Evolutionary conservation across 2,329 filamentous ascomycete species (phyloP), one percentile per base, ranked within the genome.

Genomic region (Colletotrichum sp.): DNA sequence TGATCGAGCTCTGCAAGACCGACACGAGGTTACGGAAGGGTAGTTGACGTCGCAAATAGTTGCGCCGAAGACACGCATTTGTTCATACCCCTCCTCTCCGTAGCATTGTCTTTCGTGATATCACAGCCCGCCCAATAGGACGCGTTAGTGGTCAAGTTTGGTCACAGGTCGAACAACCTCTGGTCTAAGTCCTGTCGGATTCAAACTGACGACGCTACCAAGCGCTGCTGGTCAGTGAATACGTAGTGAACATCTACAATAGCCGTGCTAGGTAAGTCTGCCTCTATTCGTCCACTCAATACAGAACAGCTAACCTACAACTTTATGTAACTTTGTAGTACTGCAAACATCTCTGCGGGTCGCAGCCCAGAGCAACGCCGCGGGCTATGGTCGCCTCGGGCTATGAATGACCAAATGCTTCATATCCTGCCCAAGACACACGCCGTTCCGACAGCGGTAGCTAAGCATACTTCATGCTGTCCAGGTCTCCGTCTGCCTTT

Each of bases 261-360:
- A 13, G 44, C n/a, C 44, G 44, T 49, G 63, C 55, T 32, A 69
- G 74, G 70, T 32, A 49, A 69, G 68, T 30, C 70, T 74, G 74
- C 27, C 73, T 69, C 57, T 73, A 52, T 74, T 59, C 16, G 22
- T 30, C 59, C 59, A 22, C 27, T 63, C 19, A 34, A 69, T 69
- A 76, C 34, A 65, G 70, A 65, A 69, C 70, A 73, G 71, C 71
- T 62, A 74, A 69, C 74, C 74, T 76, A 75, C 72, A 39, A 61
- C 39, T 75, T 62, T 72, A 72, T 67, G 34, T 70, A 64, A 69
- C 67, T 69, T 69, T 36, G n/a, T 63, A 32, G 65, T 64, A 65
- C 61, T 69, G 74, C 74, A 73, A 74, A 73, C 70, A 36, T 69
- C 39, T 66, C 29, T 59, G 57, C 27, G 49, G 65, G 64, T 25